phyloP scores from a whole-genome alignment of 257 asterid species.

The Rehmannia glutinosa region DNA sequence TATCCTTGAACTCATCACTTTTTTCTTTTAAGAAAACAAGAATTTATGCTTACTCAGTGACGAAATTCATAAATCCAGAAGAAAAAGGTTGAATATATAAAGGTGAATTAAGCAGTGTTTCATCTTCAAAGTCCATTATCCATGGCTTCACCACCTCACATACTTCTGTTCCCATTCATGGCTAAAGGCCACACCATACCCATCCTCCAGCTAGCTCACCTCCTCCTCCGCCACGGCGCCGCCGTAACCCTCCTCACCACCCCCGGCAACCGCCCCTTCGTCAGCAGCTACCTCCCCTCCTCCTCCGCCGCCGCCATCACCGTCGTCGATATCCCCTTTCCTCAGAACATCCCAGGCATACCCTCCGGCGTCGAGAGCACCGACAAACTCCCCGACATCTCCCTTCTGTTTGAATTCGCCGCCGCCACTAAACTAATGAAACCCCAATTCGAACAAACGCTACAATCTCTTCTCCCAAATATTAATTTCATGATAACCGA shows the following conservation, averaged over 20 bases:
- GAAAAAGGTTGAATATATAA: too few relatives aligned
- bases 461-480: conserved; percentile 6
- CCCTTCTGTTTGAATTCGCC: conserved; percentile 23
- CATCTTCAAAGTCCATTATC: too few relatives aligned
- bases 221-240: conserved; percentile 30
- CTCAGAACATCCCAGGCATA: conserved; percentile 28
- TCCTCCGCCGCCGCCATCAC: not conserved
- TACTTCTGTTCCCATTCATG: conserved; percentile 50
- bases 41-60: too few relatives aligned
- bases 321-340: conserved; percentile 37
- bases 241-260: conserved; percentile 44
- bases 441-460: conserved; percentile 29
- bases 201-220: conserved; percentile 34
- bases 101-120: too few relatives aligned
- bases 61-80: too few relatives aligned
- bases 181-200: conserved; percentile 58
- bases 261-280: conserved; percentile 38
- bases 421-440: conserved; percentile 34
- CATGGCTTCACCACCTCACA: too few relatives aligned
- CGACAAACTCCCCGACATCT: conserved; percentile 41
- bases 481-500: conserved; percentile 38
- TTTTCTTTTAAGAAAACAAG: too few relatives aligned
- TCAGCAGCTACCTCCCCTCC: conserved; percentile 24
- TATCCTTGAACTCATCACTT: too few relatives aligned
- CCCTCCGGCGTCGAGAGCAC: conserved; percentile 44